Percentiles rank a stretch among this genome's conserved stretches.
Conservation (phyloP, 768 basidiomycete genomes). For the Scleroderma bovista region DNA sequence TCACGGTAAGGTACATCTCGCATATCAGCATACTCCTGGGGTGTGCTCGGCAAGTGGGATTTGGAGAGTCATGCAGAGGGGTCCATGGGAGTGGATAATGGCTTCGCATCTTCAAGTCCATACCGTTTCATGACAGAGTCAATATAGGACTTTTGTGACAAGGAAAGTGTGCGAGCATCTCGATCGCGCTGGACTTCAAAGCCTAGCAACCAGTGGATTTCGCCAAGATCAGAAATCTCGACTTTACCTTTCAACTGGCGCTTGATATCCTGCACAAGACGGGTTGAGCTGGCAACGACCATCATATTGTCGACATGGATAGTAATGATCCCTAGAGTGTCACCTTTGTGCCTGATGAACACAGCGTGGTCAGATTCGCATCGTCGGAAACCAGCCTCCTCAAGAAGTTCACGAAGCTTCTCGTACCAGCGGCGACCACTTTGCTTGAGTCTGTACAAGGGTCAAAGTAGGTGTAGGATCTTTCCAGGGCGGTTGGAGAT, state of each 20-base stretch:
- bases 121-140: conserved; percentile 23
- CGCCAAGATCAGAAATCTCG: too few species aligned
- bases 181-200: not conserved
- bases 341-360: too few species aligned
- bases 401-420: too few species aligned
- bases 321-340: too few species aligned
- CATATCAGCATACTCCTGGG: conserved; percentile 17
- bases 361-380: too few species aligned
- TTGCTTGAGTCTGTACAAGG: not conserved
- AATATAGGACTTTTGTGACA: conserved; percentile 21
- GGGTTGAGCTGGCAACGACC: conserved; percentile 6
- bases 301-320: not conserved
- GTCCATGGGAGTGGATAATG: too few species aligned
- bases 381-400: too few species aligned
- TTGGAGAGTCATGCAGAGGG: not conserved
- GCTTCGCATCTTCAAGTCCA: conserved; percentile 9
- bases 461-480: not conserved
- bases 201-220: not conserved
- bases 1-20: conserved; percentile 21
- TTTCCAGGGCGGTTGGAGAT: conserved; percentile 35
- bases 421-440: too few species aligned
- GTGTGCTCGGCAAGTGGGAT: conserved; percentile 14
- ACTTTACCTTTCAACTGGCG: not conserved
- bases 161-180: not conserved
- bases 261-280: conserved; percentile 13